phyloP scores from a whole-genome alignment of 2,329 filamentous ascomycete species.

The Dothistroma pini region DNA sequence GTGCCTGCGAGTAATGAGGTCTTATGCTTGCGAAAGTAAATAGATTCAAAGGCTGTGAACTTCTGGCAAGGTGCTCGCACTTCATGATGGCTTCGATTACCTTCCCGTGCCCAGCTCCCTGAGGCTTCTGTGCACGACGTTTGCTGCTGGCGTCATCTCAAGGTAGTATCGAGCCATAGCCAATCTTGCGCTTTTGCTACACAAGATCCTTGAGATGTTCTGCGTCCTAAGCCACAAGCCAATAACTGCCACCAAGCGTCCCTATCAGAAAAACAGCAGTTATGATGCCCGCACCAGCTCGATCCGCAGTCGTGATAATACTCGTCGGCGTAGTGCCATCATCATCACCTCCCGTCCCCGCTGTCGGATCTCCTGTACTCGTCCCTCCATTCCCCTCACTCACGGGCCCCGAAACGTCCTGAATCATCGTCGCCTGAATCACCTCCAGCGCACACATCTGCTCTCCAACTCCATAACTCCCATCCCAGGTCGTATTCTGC shows the following conservation, averaged over 20 bases:
- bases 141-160: background rate
- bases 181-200: background rate
- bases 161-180: background rate
- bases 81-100: too few relatives aligned
- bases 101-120: too few relatives aligned
- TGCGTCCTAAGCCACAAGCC: constrained; percentile 1
- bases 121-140: too few relatives aligned
- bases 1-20: too few relatives aligned
- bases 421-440: constrained; percentile 43
- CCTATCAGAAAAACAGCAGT: constrained; percentile 21
- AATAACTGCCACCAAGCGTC: constrained; percentile 21
- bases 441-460: constrained; percentile 55
- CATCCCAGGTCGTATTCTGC: constrained; percentile 41
- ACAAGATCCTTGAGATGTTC: background rate
- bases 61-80: too few relatives aligned
- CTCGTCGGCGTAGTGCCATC: constrained; percentile 29
- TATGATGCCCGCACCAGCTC: constrained; percentile 58
- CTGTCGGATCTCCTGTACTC: constrained; percentile 45
- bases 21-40: too few relatives aligned
- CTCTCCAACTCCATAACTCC: constrained; percentile 51
- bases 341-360: constrained; percentile 35
- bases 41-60: too few relatives aligned
- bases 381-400: constrained; percentile 53
- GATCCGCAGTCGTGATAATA: constrained; percentile 58
- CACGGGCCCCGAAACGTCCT: constrained; percentile 38